Base-by-base conservation (phyloP, 768 basidiomycete genomes). In the Saitozyma podzolica region DNA sequence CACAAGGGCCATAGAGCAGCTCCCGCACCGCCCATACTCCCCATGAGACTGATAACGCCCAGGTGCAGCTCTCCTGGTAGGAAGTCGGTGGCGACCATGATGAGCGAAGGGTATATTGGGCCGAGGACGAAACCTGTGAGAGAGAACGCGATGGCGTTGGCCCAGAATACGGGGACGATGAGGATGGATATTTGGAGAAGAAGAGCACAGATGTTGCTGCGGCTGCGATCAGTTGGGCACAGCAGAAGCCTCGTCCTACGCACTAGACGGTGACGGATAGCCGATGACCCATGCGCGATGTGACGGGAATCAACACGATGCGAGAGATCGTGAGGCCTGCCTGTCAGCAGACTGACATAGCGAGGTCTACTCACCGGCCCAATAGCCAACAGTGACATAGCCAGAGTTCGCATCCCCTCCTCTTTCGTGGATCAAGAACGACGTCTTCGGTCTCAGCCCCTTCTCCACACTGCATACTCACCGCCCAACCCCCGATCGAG, bases 21-120 rank as follows among this genome's bases (percentile, higher is more conserved):
- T 6, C 77, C 77, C 6, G 60, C 62, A 51, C 73, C 69, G 7
- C 75, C 75, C 45, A 75, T 49, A 16, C 64, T 67, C 39, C 37
- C 58, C 20, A 73, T 68, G 58, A 63, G 75, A 0, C 75, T 82
- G 50, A 82, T 79, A n/a, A 78, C 73, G 56, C 84, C 84, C 0
- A 82, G 82, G n/a, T 89, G 81, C 8, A 91, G 81, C 84, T 86
- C 86, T 10, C 82, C 82, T 3, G 89, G 90, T 3, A 92, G 78
- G 53, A 89, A 82, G 2, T 84, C 82, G 9, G 85, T 88, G 85
- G 83, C 81, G 0, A 82, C 82, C 13, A 60, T 45, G 9, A 74
- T 65, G 13, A 66, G 58, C 53, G 88, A 83, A 1, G 87, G 87
- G 68, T 86, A 89, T 78, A 89, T 84, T 4, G 87, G 88, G 0